Evolutionary conservation across 176 grass and related monocot genomes (phyloP).

Genomic region (Aegilops speltoides): DNA sequence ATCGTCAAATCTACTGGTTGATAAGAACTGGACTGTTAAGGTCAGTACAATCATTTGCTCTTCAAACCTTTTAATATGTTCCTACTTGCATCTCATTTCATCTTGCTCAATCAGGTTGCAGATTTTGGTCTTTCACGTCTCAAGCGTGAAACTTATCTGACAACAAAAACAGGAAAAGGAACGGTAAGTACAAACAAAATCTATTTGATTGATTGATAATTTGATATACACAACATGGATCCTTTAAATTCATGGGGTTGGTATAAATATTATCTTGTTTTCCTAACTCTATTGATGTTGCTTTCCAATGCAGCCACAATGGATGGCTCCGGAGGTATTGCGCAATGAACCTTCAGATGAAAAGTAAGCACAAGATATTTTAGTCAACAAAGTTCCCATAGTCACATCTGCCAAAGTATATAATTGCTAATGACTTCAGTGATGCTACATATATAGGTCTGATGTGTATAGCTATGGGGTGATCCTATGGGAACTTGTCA

Average conservation of each 20-base stretch:
- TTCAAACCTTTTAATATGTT: not conserved
- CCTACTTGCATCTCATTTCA: constrained; percentile 26
- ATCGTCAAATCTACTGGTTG: constrained; percentile 96
- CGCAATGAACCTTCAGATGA: constrained; percentile 95
- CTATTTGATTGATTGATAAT: constrained; percentile 3
- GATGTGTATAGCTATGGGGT: constrained; percentile 99
- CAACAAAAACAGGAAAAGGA: constrained; percentile 95
- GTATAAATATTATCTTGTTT: constrained; percentile 17
- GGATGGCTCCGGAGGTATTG: constrained; percentile 99
- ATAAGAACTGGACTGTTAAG: constrained; percentile 99
- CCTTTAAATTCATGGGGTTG: not conserved
- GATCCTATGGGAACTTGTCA: constrained; percentile 97
- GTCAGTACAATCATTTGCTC: constrained; percentile 40
- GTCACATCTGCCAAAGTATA: not conserved
- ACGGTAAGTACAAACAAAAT: constrained; percentile 59
- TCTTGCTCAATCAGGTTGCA: constrained; percentile 61
- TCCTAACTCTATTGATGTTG: constrained; percentile 28
- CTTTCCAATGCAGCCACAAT: constrained; percentile 67
- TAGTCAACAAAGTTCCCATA: constrained; percentile 8
- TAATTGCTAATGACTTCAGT: constrained; percentile 39
- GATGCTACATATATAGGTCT: constrained; percentile 62
- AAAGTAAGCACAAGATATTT: constrained; percentile 79
- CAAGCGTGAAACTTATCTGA: constrained; percentile 88
- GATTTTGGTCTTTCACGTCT: constrained; percentile 99
- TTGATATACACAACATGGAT: not conserved